A percentile compares a stretch with the other conserved stretches of the same genome.
phyloP scores from a whole-genome alignment of 2,329 filamentous ascomycete species.

The Beauveria pseudobassiana region DNA sequence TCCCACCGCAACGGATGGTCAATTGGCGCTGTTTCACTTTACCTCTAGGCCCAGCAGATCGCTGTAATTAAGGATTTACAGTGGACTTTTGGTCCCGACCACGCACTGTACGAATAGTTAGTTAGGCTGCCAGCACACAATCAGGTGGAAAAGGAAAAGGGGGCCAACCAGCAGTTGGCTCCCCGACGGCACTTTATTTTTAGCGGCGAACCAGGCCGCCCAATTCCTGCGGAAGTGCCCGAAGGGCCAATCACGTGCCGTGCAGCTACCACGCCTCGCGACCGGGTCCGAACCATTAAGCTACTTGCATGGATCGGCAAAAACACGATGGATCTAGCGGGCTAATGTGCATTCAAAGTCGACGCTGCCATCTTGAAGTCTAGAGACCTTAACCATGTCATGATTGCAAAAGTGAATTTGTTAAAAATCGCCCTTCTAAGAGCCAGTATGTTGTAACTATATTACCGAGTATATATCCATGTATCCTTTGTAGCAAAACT shows the following conservation, averaged over 20 bases:
- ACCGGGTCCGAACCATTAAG: neutral
- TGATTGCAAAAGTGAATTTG: neutral
- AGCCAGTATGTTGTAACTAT: neutral
- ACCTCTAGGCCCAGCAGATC: neutral
- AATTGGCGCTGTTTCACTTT: too few species aligned
- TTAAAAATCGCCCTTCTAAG: neutral
- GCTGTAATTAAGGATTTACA: neutral
- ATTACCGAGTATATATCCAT: slow-evolving; percentile 6
- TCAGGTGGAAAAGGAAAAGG: neutral
- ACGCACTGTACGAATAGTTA: too few species aligned
- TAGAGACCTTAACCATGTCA: neutral
- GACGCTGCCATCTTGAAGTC: neutral
- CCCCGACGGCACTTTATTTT: neutral
- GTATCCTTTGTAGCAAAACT: neutral
- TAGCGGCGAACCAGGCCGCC: neutral
- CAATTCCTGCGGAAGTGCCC: neutral
- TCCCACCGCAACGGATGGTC: too few species aligned
- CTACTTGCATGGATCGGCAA: neutral
- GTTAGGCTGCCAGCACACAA: too few species aligned
- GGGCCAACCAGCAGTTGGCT: neutral
- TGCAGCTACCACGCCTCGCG: neutral
- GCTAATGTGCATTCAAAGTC: neutral
- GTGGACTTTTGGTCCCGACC: neutral
- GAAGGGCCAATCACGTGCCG: neutral
- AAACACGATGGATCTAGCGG: neutral